Evolutionary conservation across 345 rosid species (phyloP), one percentile per base, ranked within the genome.

Genomic region (Firmiana major): DNA sequence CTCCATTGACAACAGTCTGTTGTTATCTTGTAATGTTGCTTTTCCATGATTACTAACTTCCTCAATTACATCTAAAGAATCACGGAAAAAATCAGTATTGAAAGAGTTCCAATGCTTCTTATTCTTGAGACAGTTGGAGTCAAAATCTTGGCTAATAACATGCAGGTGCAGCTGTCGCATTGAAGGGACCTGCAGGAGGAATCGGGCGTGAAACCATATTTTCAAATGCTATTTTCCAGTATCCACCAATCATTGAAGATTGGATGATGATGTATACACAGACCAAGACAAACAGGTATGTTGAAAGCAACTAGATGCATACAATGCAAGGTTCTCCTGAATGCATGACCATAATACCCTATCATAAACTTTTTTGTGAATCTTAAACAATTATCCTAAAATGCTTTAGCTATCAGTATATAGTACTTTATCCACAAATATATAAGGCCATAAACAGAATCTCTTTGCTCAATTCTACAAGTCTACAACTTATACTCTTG

Each of bases 21-120:
- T 85, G 0, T 92, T 85, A 6, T 82, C 87, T 63, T 73, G 83
- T 60, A 87, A 10, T 16, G 79, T 81, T 69, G 93, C 94, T 78
- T 82, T 84, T 55, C 97, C 94, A 1, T 86, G 81, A 55, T 75
- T 84, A 53, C 71, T 82, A 9, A 93, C 81, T 84, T 92, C 98
- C 80, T 91, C 93, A 19, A 93, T 79, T 53, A 96, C 94, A 73
- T 93, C 98, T 2, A 88, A 87, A 1, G 98, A 93, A 84, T 93
- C 94, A 49, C 89, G 90, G 51, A 92, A 96, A 78, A 96, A 93
- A 0, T 87, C 84, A 11, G 94, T 81, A 48, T 85, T 93, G 85
- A 96, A 93, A 3, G 98, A 87, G 86, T 93, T 93, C 99, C 98
- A 96, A 55, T 93, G 98, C 85, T 91, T 93, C 88, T 93, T 96